Percentiles rank a stretch among this genome's conserved stretches.
Conservation (phyloP, 768 basidiomycete genomes). For the Nidularia pulvinata region DNA sequence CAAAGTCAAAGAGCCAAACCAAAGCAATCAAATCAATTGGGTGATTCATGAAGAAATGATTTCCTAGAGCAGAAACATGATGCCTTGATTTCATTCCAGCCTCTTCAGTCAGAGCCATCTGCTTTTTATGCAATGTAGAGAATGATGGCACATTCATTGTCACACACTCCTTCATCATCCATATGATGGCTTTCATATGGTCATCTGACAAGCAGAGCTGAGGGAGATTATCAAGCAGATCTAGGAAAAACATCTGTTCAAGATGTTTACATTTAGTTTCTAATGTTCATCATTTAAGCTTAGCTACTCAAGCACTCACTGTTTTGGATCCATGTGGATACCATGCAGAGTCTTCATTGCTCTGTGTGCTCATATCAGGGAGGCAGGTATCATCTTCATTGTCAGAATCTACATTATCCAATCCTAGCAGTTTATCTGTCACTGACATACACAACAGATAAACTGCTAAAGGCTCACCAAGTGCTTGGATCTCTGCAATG, state of each 20-base stretch:
- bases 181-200: conserved; percentile 24
- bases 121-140: conserved; percentile 4
- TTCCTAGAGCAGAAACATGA: conserved; percentile 3
- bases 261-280: background rate
- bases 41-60: conserved; percentile 22
- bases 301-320: background rate
- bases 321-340: conserved; percentile 6
- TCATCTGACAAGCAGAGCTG: conserved; percentile 26
- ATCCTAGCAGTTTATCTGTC: no score
- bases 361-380: background rate
- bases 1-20: conserved; percentile 7
- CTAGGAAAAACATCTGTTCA: conserved; percentile 17
- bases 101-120: background rate
- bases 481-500: no score
- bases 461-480: no score
- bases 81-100: background rate
- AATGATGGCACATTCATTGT: conserved; percentile 23
- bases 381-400: background rate
- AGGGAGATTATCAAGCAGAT: conserved; percentile 27
- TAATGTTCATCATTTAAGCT: background rate
- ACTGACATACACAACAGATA: no score
- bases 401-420: background rate
- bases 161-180: conserved; percentile 25
- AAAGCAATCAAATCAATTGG: conserved; percentile 8
- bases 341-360: background rate